phyloP scores from a whole-genome alignment of 192 early-diverging fungal genomes.

The Entomortierella chlamydospora region DNA sequence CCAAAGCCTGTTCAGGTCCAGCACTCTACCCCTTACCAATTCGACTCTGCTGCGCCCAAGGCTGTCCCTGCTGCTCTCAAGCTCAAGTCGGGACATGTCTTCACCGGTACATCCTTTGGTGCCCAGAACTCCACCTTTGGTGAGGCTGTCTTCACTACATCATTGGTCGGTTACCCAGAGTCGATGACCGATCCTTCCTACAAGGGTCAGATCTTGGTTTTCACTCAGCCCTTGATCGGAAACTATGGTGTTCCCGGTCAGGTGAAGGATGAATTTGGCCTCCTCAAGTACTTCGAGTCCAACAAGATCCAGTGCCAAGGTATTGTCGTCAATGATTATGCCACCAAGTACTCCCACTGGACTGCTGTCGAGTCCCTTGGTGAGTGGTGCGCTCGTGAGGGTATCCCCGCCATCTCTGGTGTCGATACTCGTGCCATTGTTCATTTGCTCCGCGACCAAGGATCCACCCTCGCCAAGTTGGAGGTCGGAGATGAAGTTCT shows the following conservation, averaged over 20 bases:
- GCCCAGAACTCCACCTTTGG: constrained; percentile 77
- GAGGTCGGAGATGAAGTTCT: constrained; percentile 68
- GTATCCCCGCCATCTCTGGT: constrained; percentile 88
- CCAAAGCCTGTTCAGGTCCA: constrained; percentile 36
- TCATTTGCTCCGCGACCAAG: constrained; percentile 84
- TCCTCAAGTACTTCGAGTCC: constrained; percentile 90
- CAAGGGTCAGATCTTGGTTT: constrained; percentile 93
- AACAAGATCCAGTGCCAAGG: constrained; percentile 87
- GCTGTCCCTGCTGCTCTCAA: constrained; percentile 74
- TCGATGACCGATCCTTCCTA: constrained; percentile 99
- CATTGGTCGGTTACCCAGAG: constrained; percentile 95
- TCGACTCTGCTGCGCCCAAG: constrained; percentile 50
- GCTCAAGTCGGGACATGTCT: constrained; percentile 84
- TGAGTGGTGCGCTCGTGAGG: constrained; percentile 87
- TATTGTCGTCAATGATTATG: constrained; percentile 93
- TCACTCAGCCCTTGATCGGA: constrained; percentile 96
- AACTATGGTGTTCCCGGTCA: constrained; percentile 94
- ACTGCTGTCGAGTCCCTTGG: constrained; percentile 90
- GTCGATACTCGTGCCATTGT: constrained; percentile 95
- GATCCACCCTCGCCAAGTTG: constrained; percentile 87
- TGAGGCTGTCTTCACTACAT: constrained; percentile 96
- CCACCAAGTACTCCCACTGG: constrained; percentile 93
- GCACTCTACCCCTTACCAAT: constrained; percentile 37
- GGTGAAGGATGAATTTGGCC: constrained; percentile 80
- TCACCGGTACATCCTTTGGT: constrained; percentile 90